Percentiles rank a stretch among this genome's conserved stretches.
phyloP scores from a whole-genome alignment of 805 yeast genomes.

The Teunomyces lycoperdinae region DNA sequence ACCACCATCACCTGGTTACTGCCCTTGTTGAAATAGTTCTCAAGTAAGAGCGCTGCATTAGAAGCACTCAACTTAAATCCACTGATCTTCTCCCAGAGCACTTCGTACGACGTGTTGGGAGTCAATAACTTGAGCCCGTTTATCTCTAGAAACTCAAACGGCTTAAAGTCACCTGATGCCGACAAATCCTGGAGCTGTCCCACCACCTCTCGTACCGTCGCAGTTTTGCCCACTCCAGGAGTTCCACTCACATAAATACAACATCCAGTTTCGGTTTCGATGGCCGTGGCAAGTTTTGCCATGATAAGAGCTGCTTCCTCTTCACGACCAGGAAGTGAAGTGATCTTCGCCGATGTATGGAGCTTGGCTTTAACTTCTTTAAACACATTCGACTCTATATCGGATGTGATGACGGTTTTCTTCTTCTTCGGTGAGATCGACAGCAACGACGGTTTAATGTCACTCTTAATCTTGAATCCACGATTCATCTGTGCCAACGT shows the following conservation, averaged over 20 bases:
- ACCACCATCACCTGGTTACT: conserved; percentile 49
- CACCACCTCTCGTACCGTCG: conserved; percentile 85
- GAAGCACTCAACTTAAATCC: conserved; percentile 55
- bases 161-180: conserved; percentile 23
- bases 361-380: conserved; percentile 40
- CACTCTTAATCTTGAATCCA: conserved; percentile 24
- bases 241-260: conserved; percentile 93
- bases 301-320: conserved; percentile 73
- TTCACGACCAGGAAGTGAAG: conserved; percentile 80
- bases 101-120: conserved; percentile 80
- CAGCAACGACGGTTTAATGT: conserved; percentile 17
- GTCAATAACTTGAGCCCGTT: conserved; percentile 84
- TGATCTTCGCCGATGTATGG: conserved; percentile 44
- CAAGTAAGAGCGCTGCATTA: conserved; percentile 66
- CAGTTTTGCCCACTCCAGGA: conserved; percentile 97
- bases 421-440: conserved; percentile 16
- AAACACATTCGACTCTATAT: conserved; percentile 27
- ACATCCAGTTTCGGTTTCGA: conserved; percentile 69
- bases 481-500: conserved; percentile 21
- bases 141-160: conserved; percentile 77
- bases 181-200: conserved; percentile 52
- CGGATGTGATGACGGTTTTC: not conserved
- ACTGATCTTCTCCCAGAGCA: conserved; percentile 73
- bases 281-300: conserved; percentile 65
- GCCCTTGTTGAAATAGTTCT: conserved; percentile 56